phyloP scores from a whole-genome alignment of 2,329 filamentous ascomycete genomes.

The Fusarium ambrosium region DNA sequence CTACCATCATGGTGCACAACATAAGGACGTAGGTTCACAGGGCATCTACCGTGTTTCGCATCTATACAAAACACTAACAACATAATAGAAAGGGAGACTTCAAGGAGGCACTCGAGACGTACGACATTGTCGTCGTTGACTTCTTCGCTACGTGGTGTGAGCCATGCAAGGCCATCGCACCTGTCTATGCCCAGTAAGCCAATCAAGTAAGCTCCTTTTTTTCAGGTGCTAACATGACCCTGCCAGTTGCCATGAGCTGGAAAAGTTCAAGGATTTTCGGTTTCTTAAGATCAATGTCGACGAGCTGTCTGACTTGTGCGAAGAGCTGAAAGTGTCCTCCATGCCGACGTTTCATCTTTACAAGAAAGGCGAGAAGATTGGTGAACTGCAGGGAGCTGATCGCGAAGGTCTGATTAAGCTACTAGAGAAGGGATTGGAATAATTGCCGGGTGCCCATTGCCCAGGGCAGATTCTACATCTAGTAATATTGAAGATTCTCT shows the following conservation, averaged over 20 bases:
- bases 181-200: conserved; percentile 29
- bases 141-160: conserved; percentile 30
- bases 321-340: conserved; percentile 19
- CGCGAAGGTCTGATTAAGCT: conserved; percentile 23
- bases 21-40: conserved; percentile 15
- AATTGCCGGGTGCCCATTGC: not conserved
- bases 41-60: not conserved
- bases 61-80: not conserved
- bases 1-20: conserved; percentile 36
- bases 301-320: conserved; percentile 16
- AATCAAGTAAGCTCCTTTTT: accelerated
- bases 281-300: conserved; percentile 36
- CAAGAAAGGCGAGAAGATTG: conserved; percentile 28
- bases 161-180: conserved; percentile 29
- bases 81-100: conserved; percentile 25
- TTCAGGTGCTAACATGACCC: not conserved
- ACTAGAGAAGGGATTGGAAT: conserved; percentile 21
- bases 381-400: conserved; percentile 17
- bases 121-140: conserved; percentile 28
- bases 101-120: conserved; percentile 23
- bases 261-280: conserved; percentile 36
- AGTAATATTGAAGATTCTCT: too few relatives aligned
- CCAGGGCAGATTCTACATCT: too few relatives aligned
- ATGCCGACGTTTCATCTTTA: conserved; percentile 32
- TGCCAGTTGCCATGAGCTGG: conserved; percentile 20